Evolutionary conservation across 345 rosid genomes (phyloP), one percentile per base, ranked within the genome.

Genomic region (Salix dunnii): DNA sequence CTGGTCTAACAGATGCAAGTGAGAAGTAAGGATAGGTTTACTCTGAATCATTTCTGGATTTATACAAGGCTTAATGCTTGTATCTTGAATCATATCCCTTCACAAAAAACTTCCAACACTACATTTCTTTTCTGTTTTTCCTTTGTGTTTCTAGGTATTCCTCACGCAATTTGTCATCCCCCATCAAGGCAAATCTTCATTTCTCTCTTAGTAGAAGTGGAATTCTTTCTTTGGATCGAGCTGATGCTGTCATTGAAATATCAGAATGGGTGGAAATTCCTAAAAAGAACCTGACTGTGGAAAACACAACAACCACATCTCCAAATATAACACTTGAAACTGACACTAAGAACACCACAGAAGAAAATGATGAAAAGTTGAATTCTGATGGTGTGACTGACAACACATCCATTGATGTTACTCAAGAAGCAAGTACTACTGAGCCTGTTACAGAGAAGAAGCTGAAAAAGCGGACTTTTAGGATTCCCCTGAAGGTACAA

Each of bases 201-300:
- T 96, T 92, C 82, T 92, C 95, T 82, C 95, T 96, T 69, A 94
- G 97, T 85, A 85, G 94, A 84, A 94, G 97, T 84, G 99, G 98
- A 67, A 77, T 96, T 84, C 86, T 96, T 73, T 88, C 89, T 73
- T 84, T 96, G 80, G 97, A 96, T 83, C 86, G 97, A 71, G 98
- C 93, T 82, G 98, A 96, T 73, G 99, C 97, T 80, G 92, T 90
- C 62, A 75, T 96, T 84, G 98, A 96, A 83, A 85, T 94, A 84
- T 87, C 96, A 33, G 99, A 96, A 78, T 96, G 99, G 99, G 95
- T 94, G 72, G 98, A 96, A 74, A 96, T 96, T 74, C 97, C 97
- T 55, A 94, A 84, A 86, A 92, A 87, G 87, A 94, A 87, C 68
- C 77, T 86, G 70, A 89, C 91, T 3, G 17, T 87, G 63, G 97